Base-by-base conservation (phyloP, 1,139 yeast genomes). In the Debaryomyces nepalensis region DNA sequence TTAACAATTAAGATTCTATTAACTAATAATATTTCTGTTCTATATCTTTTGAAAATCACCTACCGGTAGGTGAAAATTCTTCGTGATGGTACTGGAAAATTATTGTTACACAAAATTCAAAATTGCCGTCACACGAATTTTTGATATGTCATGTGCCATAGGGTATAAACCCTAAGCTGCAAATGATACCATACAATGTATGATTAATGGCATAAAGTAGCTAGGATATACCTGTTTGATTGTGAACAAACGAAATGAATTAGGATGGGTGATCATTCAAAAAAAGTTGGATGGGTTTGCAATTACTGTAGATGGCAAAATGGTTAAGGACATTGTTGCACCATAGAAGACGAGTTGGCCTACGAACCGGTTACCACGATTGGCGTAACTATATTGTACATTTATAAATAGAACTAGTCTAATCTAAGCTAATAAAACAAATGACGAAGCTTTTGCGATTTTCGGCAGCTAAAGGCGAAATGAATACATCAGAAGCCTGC, bases 41-140 rank as follows among this genome's bases (percentile, higher is more conserved):
- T 26, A 33, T 16, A 22, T 24, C 26, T 18, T 18, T 16, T 24
- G 24, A 34, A 34, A 24, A 24, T 18, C 23, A 34, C 30, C 24
- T 24, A 30, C 29, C 26, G 15, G 22, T 22, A 34, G n/a, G 30
- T 33, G 30, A 34, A 34, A 34, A 34, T 34, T 34, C 37, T 34
- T 34, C 37, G 37, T 23, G 37, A 34, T 34, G 37, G 30, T 19
- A 34, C 20, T 24, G 29, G 29, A 34, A 34, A 34, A 24, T 34
- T 34, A 34, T 24, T 33, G 24, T 34, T 23, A 34, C 37, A 34
- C 37, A 34, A 34, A 33, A 24, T 1, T 3, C 23, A 34, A 10
- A 15, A 24, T 15, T 15, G 22, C 14, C n/a, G 30, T 34, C 37
- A 31, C 10, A 5, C 9, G 24, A 20, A 31, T 11, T 21, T 12